Evolutionary conservation across 2,329 filamentous ascomycete species (phyloP), one percentile per base, ranked within the genome.

Genomic region (Chalaropsis ovoidea): DNA sequence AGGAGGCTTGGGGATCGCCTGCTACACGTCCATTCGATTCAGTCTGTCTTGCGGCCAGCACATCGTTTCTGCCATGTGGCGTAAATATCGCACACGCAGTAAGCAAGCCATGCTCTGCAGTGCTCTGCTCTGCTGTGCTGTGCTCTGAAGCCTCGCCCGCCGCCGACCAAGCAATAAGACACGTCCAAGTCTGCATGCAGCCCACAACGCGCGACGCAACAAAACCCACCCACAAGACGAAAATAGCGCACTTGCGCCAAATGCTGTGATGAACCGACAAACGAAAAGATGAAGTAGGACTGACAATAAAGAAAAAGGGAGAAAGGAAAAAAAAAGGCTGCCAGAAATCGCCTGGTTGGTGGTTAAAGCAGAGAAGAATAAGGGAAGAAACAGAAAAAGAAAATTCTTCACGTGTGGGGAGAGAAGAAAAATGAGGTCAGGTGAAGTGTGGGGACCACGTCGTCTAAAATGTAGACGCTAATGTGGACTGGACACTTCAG

Each of bases 211-310:
- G 19, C 31, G 11, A 54, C 49, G 7, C 3, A 35, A 35, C 3
- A 35, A 54, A 27, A 54, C 13, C n/a, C n/a, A n/a, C n/a, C n/a
- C n/a, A n/a, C 22, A 54, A 54, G 2, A 54, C 13, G 4, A 27
- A 54, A 54, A 54, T 24, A 11, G 31, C 13, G 31, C 24, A 56
- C 22, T 56, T 22, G 10, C 31, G 24, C 31, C 52, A 56, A 56
- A 56, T 15, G 11, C 31, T 22, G n/a, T 24, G 5, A 10, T 13
- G 13, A n/a, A 54, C 5, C 10, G 22, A 41, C 8, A 41, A 24
- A 61, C n/a, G n/a, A 61, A 41, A 45, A 35, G 47, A 65, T 49
- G 22, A 61, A 65, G 13, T 8, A 61, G 41, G 47, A 43, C 56
- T 58, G 62, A 56, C 39, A 22, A 64, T 31, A 54, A 45, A 31